Base-by-base conservation (phyloP, 2,329 filamentous ascomycete genomes). In the Ophiocordyceps camponoti-rufipedis region DNA sequence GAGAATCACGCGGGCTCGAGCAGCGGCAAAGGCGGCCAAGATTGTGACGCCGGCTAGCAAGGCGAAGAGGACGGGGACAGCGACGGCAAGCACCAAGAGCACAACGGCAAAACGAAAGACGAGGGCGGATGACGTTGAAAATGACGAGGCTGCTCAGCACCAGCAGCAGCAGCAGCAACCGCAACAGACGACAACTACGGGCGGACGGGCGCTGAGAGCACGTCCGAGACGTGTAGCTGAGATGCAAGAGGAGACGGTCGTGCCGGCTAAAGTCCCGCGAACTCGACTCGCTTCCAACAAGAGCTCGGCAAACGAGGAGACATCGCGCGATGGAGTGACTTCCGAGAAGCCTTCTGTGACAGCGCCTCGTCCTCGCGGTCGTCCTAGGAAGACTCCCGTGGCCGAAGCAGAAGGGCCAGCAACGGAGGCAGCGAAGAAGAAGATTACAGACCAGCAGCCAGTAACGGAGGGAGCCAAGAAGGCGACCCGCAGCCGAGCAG, bases 1-100 rank as follows among this genome's bases (percentile, higher is more conserved):
- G 61, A 70, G 74, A 51, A 68, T 77, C 54, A 78, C 74, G 49
- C 70, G 74, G 44, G 61, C 67, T 42, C 59, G 67, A 47, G 65
- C 67, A 31, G 65, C 66, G 28, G 66, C 66, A 41, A 69, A 64
- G 55, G 57, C 57, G 32, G 55, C 52, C 48, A 71, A 61, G 48
- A 63, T 69, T 49, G 61, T 69, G 48, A 70, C 71, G 52, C 64
- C 71, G 47, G 63, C 69, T 13, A 62, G 70, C 31, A 70, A 67
- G 53, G 63, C 71, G 41, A 28, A 28, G 12, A 72, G 65, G 54
- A 59, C 64, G 18, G 56, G 53, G 47, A 56, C 52, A 45, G 58
- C 55, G 6, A 59, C 57, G 10, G 55, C 57, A 14, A 45, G 52
- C 47, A 58, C 61, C 14, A 59, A 60, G 44, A 59, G 59, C 50